Evolutionary conservation across 2,329 filamentous ascomycete genomes (phyloP).

Genomic region (Sporothrix curviconia): DNA sequence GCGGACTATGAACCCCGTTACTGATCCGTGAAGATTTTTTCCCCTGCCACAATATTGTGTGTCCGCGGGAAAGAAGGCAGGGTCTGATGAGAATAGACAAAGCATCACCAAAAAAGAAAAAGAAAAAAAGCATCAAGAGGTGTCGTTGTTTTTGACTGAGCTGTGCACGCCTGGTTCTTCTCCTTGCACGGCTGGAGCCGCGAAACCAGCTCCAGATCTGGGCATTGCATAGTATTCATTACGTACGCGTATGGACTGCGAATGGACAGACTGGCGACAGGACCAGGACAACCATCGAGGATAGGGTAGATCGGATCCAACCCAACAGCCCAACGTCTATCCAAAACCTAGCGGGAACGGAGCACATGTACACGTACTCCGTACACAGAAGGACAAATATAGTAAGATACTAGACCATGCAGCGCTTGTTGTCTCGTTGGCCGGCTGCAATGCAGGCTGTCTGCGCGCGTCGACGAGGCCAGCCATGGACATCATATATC

Average conservation of each 20-base stretch:
- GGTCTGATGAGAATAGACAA: too few species aligned
- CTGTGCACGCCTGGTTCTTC: background rate
- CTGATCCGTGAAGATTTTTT: background rate
- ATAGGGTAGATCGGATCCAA: background rate
- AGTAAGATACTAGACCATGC: too few species aligned
- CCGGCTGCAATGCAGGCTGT: too few species aligned
- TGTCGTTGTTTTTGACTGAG: background rate
- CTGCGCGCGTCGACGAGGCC: too few species aligned
- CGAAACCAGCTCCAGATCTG: background rate
- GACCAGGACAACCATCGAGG: background rate
- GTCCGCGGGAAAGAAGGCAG: too few species aligned
- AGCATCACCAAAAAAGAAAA: too few species aligned
- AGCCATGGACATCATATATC: too few species aligned
- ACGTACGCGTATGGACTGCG: slow-evolving; percentile 13
- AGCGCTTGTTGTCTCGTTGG: too few species aligned
- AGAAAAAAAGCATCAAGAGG: too few species aligned
- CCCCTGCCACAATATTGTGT: background rate
- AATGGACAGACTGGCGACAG: slow-evolving; percentile 15
- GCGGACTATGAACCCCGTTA: background rate
- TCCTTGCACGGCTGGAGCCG: background rate
- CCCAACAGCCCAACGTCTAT: background rate
- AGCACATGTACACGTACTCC: too few species aligned
- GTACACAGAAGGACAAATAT: too few species aligned
- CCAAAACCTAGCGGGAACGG: too few species aligned
- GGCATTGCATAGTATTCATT: slow-evolving; percentile 12